These are phyloP conservation scores for Lepiota venenata DNA, from an alignment of 768 basidiomycete genomes.

Conservation along the genomic window DNA sequence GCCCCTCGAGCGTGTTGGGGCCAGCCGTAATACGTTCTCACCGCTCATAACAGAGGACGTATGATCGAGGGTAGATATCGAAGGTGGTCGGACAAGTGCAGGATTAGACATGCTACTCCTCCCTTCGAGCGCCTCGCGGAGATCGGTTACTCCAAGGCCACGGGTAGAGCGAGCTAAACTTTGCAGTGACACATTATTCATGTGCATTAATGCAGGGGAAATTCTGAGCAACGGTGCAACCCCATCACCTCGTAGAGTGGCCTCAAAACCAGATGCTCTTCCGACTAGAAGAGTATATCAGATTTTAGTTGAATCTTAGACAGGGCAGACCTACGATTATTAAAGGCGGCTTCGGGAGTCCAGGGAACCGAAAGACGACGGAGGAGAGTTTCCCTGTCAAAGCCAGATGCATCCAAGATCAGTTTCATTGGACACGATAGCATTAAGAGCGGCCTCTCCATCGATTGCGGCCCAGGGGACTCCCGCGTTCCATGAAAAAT, in stretches of 20 bases:
- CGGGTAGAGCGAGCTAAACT: conserved; percentile 76
- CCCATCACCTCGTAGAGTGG: conserved; percentile 58
- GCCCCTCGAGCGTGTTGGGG: conserved; percentile 49
- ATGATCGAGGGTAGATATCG: conserved; percentile 76
- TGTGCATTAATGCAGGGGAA: conserved; percentile 85
- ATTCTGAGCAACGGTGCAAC: conserved; percentile 75
- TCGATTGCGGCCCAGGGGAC: conserved; percentile 13
- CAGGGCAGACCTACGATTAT: conserved; percentile 57
- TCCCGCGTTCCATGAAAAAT: conserved; percentile 10
- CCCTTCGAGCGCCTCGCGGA: conserved; percentile 87
- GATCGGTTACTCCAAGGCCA: conserved; percentile 83
- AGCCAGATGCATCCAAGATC: conserved; percentile 61
- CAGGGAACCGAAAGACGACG: conserved; percentile 57
- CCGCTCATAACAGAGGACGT: conserved; percentile 45
- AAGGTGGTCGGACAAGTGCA: conserved; percentile 62
- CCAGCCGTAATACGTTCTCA: conserved; percentile 33
- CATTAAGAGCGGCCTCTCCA: conserved; percentile 38
- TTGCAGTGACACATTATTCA: conserved; percentile 86
- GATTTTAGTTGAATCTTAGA: background rate
- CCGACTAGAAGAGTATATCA: conserved; percentile 31
- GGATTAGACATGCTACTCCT: conserved; percentile 81
- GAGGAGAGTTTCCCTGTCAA: conserved; percentile 54
- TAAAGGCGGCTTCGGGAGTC: conserved; percentile 73
- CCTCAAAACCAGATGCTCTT: conserved; percentile 47
- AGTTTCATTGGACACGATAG: conserved; percentile 49